These are phyloP conservation scores for Trifolium fragiferum DNA, from an alignment of 306 rosid genomes.

Conservation along the genomic window DNA sequence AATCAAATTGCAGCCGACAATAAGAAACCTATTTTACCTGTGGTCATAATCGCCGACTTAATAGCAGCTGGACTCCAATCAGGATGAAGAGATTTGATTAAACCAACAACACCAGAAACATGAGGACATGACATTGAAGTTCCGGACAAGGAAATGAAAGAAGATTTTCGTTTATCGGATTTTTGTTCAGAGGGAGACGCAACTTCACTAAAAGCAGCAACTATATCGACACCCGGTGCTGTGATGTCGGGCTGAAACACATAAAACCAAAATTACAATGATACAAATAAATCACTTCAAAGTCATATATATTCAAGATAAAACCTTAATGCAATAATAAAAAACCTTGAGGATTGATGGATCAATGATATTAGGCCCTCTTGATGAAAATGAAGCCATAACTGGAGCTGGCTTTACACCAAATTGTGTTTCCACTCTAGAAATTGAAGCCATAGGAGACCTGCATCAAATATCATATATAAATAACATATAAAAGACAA, in stretches of 20 bases:
- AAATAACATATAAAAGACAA: background rate
- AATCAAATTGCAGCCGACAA: background rate
- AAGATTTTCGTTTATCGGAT: slow-evolving; percentile 14
- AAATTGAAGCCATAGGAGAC: slow-evolving; percentile 59
- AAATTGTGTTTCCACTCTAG: slow-evolving; percentile 47
- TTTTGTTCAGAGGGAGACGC: background rate
- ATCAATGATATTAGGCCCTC: slow-evolving; percentile 43
- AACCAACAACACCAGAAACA: slow-evolving; percentile 59
- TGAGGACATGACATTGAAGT: slow-evolving; percentile 70
- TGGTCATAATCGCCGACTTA: slow-evolving; percentile 72
- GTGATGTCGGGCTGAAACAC: slow-evolving; percentile 49
- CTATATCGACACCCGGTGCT: slow-evolving; percentile 62
- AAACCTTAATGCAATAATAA: background rate
- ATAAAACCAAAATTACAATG: background rate
- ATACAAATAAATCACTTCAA: background rate
- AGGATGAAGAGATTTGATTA: slow-evolving; percentile 61
- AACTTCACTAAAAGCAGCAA: slow-evolving; percentile 50
- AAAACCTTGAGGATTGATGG: slow-evolving; percentile 48
- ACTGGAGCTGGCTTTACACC: slow-evolving; percentile 44
- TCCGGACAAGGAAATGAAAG: slow-evolving; percentile 39
- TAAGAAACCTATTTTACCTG: slow-evolving; percentile 35
- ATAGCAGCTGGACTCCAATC: slow-evolving; percentile 72
- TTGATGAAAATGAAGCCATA: slow-evolving; percentile 47
- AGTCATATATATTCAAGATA: background rate
- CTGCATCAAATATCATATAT: slow-evolving; percentile 36